phyloP scores from a whole-genome alignment of 192 early-diverging fungal species.

The Umbelopsis sp. region DNA sequence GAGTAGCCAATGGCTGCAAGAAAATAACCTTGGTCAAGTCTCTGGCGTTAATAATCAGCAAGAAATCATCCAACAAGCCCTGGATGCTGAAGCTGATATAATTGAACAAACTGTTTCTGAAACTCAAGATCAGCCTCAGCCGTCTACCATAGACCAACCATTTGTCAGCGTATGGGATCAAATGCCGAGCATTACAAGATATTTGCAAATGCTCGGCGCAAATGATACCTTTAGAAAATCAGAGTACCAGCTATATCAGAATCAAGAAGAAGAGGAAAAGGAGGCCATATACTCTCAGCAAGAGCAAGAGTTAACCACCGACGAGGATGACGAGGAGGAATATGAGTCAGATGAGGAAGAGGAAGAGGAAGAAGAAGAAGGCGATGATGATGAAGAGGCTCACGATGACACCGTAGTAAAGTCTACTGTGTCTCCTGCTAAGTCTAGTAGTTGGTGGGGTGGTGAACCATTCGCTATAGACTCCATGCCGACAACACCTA shows the following conservation, averaged over 20 bases:
- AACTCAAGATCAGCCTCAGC: neutral
- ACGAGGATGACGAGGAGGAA: neutral
- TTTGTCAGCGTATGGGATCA: constrained; percentile 12
- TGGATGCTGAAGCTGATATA: neutral
- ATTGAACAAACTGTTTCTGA: constrained; percentile 9
- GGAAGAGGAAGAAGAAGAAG: neutral
- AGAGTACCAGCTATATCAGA: neutral
- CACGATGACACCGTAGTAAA: no score
- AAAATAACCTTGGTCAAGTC: neutral
- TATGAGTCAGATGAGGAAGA: neutral
- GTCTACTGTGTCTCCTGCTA: neutral
- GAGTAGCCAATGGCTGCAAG: neutral
- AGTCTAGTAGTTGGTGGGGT: constrained; percentile 7
- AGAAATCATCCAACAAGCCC: neutral
- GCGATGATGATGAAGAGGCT: neutral
- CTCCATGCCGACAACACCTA: neutral
- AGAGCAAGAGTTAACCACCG: neutral
- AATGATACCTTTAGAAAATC: constrained; percentile 1
- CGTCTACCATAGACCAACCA: neutral
- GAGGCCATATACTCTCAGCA: neutral
- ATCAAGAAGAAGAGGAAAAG: neutral
- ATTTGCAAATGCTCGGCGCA: neutral
- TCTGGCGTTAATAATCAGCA: neutral
- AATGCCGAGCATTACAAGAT: neutral
- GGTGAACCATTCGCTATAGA: constrained; percentile 23